Conservation (phyloP, 306 rosid genomes). For the Ochetophila trinervis region DNA sequence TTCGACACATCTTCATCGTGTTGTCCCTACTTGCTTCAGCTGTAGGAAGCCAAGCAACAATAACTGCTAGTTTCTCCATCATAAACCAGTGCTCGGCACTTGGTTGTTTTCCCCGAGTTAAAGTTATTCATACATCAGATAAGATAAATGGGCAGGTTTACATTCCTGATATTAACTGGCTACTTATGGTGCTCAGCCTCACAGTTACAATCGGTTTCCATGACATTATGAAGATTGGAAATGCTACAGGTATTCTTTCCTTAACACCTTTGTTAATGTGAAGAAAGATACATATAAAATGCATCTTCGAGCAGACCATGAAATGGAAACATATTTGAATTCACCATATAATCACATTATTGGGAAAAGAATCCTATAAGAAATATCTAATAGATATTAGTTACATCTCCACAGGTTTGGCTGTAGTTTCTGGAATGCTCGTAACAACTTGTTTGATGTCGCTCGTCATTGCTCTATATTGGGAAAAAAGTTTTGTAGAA, state of each 20-base stretch:
- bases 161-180: slow-evolving; percentile 89
- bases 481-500: slow-evolving; percentile 58
- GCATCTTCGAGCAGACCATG: not conserved
- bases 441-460: slow-evolving; percentile 80
- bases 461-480: slow-evolving; percentile 62
- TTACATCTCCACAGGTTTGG: slow-evolving; percentile 49
- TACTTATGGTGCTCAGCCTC: slow-evolving; percentile 76
- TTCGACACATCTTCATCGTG: slow-evolving; percentile 41
- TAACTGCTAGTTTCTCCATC: slow-evolving; percentile 80
- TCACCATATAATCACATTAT: too few relatives aligned
- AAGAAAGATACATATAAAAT: not conserved
- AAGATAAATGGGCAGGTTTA: slow-evolving; percentile 71
- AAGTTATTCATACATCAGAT: slow-evolving; percentile 87
- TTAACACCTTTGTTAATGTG: not conserved
- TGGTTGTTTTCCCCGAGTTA: slow-evolving; percentile 87
- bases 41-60: slow-evolving; percentile 92
- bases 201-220: slow-evolving; percentile 60
- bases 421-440: slow-evolving; percentile 66
- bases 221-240: slow-evolving; percentile 66
- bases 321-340: too few relatives aligned
- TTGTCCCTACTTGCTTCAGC: slow-evolving; percentile 65
- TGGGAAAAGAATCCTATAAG: too few relatives aligned
- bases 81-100: slow-evolving; percentile 80
- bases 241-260: slow-evolving; percentile 61
- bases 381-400: too few relatives aligned